Percentiles rank a stretch among this genome's conserved stretches.
Evolutionary conservation across 2,329 filamentous ascomycete species (phyloP).

Genomic region (Colletotrichum phormii): DNA sequence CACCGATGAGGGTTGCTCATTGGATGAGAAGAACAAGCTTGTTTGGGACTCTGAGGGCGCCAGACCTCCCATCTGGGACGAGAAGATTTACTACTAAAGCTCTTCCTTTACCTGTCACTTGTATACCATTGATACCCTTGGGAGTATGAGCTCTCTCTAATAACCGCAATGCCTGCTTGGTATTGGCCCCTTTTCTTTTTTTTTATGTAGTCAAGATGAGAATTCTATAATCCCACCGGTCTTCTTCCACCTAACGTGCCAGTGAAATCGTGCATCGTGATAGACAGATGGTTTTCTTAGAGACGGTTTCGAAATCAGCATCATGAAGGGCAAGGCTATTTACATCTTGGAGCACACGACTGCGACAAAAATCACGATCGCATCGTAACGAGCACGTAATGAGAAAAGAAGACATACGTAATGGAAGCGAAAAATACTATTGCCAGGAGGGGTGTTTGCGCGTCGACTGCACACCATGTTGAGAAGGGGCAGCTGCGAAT

Average conservation of each 20-base stretch:
- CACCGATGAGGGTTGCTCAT: constrained; percentile 79
- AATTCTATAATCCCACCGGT: neutral
- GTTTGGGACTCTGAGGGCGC: constrained; percentile 55
- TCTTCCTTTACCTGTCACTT: neutral
- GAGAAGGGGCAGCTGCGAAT: neutral
- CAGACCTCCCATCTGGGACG: constrained; percentile 56
- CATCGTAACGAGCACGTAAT: neutral
- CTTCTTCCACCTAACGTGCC: neutral
- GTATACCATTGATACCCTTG: constrained; percentile 35
- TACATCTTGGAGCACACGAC: too few species aligned
- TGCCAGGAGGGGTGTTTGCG: neutral
- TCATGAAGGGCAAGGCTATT: too few species aligned
- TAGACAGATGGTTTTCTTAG: too few species aligned
- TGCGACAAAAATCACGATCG: too few species aligned
- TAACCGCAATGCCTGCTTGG: neutral
- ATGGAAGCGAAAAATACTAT: too few species aligned
- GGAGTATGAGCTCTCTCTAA: constrained; percentile 31
- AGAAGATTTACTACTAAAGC: constrained; percentile 57
- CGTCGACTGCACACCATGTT: neutral
- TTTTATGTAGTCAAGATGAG: constrained; percentile 21
- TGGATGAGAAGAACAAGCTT: constrained; percentile 73
- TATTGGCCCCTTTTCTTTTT: neutral
- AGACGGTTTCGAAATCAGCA: too few species aligned
- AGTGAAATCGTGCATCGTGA: too few species aligned
- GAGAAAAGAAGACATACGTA: neutral